Evolutionary conservation across 192 early-diverging fungal genomes (phyloP), one percentile per base, ranked within the genome.

Genomic region (Coemansia sp.): DNA sequence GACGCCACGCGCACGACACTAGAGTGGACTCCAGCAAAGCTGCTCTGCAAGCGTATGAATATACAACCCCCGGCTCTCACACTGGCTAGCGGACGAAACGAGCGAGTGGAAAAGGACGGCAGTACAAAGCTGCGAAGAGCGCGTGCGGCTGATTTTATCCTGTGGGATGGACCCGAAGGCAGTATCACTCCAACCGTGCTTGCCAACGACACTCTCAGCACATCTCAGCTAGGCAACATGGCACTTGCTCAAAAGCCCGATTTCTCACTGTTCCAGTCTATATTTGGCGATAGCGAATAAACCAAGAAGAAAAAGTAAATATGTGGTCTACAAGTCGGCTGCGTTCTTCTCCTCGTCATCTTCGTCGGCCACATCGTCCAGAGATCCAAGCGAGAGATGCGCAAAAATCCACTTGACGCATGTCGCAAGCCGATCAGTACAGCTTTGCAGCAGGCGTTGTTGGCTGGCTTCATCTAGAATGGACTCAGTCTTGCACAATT

Each of bases 11-110:
- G 74, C 3, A 71, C 65, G n/a, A 45, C 59, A 1, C 30, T 47
- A 15, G 69, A 71, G 18, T 76, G 74, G 74, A 61, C 61, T 18
- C 74, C 74, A 0, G 66, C 69, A 4, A 65, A 27, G 37, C 37
- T 76, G 10, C 61, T 76, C 7, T 76, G 74, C 60, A 76, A 71
- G 69, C 74, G 74, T 45, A 71, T 76, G 69, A 58, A 58, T 11
- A 34, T 76, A 32, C 35, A 24, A 15, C 68, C 65, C 3, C 74
- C 74, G 2, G 44, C 61, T 8, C 49, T 62, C 9, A 18, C 74
- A 9, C 9, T 39, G 32, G 58, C 37, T 38, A 12, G 29, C 29
- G 53, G 34, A 16, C 11, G 12, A 30, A 30, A 22, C 13, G 53
- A 56, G 53, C 9, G 32, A 32, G 3, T 4, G 15, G 29, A 56